phyloP scores from a whole-genome alignment of 352 stramenopile species.

The Pythium myriotylum region DNA sequence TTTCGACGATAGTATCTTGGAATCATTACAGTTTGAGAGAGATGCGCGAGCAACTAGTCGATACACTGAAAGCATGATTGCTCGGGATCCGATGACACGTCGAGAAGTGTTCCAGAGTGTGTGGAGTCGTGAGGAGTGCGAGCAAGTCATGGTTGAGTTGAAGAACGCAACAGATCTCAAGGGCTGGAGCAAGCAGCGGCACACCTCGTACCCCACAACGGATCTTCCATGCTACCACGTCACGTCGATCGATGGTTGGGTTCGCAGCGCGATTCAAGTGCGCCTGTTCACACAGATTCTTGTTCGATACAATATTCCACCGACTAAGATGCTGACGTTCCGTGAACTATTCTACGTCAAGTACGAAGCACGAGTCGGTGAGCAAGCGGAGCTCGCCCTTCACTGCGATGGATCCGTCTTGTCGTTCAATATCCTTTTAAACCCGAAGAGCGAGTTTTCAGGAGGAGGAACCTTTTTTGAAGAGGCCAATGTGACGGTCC shows the following conservation, averaged over 20 bases:
- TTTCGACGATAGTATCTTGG: not conserved
- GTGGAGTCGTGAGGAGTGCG: constrained; percentile 57
- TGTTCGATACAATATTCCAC: constrained; percentile 42
- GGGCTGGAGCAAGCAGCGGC: constrained; percentile 79
- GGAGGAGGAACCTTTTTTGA: constrained; percentile 95
- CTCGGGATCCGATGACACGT: constrained; percentile 43
- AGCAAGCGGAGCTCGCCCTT: constrained; percentile 78
- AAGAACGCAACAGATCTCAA: constrained; percentile 36
- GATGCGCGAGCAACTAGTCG: constrained; percentile 48
- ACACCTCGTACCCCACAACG: constrained; percentile 83
- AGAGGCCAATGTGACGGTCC: constrained; percentile 59
- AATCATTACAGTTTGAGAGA: constrained; percentile 30
- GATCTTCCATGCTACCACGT: constrained; percentile 83
- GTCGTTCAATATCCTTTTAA: constrained; percentile 95
- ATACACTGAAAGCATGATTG: constrained; percentile 57
- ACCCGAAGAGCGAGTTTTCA: constrained; percentile 76
- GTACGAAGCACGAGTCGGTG: constrained; percentile 66
- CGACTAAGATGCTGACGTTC: constrained; percentile 60
- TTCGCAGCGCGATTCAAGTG: constrained; percentile 44
- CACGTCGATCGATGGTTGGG: constrained; percentile 63
- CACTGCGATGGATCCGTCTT: constrained; percentile 94
- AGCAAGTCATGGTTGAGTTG: constrained; percentile 42
- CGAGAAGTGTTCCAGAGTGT: constrained; percentile 47
- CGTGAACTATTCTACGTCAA: constrained; percentile 90
- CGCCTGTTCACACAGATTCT: constrained; percentile 68